Base-by-base conservation (phyloP, 768 basidiomycete genomes). In the Cystofilobasidium ferigula region DNA sequence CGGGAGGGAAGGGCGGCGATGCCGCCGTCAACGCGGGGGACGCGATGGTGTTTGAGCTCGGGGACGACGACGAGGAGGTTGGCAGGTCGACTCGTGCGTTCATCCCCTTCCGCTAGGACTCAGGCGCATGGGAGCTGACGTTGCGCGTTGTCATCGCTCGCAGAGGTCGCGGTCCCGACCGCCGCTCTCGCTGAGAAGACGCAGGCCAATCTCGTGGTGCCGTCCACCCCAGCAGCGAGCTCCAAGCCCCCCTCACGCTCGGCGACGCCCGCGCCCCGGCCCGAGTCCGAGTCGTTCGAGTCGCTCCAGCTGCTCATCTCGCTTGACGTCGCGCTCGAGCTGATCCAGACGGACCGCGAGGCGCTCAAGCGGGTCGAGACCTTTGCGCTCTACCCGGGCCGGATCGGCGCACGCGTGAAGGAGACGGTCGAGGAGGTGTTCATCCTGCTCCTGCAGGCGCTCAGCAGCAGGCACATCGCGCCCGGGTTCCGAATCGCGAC, bases 351-450 rank as follows among this genome's bases (percentile, higher is more conserved):
- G 0, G 86, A 90, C 72, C 86, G 93, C 60, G 92, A 95, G 69
- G 83, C 87, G 0, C 81, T 93, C 47, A 97, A 98, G 76, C 84
- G 95, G 16, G 85, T 89, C 2, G 91, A 99, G 73, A 90, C 86
- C 2, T 99, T 98, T 74, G 79, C 83, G 0, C 82, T 82, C 12
- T 99, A 95, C 73, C 90, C 92, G 0, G 89, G 90, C 0, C 81
- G 83, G 65, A 89, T 88, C 68, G 94, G 95, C 4, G 83, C 83
- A 68, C 85, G 88, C 3, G 92, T 99, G 1, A 80, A 85, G 35
- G 92, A 97, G 72, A 91, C 91, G 2, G 86, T 97, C 64, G 93
- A 99, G 76, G 94, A 98, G 76, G 77, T 89, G 5, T 97, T 97
- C 67, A 86, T 92, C 38, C 79, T 93, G 48, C 80, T 94, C 78